Evolutionary conservation across 352 stramenopile genomes (phyloP).

Genomic region (Globisporangium recalcitrans): DNA sequence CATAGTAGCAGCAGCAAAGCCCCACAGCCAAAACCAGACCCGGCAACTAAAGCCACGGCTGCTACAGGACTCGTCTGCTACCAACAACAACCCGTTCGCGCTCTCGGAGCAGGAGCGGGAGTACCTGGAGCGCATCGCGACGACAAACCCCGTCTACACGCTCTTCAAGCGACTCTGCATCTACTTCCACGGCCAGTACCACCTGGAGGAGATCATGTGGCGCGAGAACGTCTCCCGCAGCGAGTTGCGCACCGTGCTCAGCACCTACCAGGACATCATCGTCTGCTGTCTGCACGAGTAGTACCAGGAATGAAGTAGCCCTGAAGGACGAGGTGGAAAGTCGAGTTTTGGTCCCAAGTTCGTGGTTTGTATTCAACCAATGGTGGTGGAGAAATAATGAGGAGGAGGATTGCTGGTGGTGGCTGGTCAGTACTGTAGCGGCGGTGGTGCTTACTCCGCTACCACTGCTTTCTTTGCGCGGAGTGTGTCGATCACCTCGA

Average conservation of each 20-base stretch:
- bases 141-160: constrained; percentile 69
- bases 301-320: background rate
- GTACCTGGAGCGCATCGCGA: constrained; percentile 79
- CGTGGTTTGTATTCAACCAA: constrained; percentile 11
- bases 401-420: background rate
- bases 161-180: constrained; percentile 79
- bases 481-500: constrained; percentile 48
- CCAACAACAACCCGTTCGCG: constrained; percentile 32
- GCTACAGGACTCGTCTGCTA: background rate
- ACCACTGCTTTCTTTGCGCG: background rate
- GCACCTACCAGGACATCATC: constrained; percentile 83
- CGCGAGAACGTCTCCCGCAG: constrained; percentile 75
- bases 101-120: constrained; percentile 63
- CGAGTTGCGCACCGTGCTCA: constrained; percentile 76
- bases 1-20: background rate
- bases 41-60: background rate
- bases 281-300: constrained; percentile 79
- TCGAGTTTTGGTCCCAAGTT: background rate
- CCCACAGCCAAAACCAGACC: background rate
- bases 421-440: too few relatives aligned
- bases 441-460: background rate
- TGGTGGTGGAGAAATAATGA: background rate
- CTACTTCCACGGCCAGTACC: constrained; percentile 85
- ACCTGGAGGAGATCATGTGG: constrained; percentile 90
- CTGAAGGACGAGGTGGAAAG: background rate